Base-by-base conservation (phyloP, 805 yeast genomes). In the Metschnikowia matae region DNA sequence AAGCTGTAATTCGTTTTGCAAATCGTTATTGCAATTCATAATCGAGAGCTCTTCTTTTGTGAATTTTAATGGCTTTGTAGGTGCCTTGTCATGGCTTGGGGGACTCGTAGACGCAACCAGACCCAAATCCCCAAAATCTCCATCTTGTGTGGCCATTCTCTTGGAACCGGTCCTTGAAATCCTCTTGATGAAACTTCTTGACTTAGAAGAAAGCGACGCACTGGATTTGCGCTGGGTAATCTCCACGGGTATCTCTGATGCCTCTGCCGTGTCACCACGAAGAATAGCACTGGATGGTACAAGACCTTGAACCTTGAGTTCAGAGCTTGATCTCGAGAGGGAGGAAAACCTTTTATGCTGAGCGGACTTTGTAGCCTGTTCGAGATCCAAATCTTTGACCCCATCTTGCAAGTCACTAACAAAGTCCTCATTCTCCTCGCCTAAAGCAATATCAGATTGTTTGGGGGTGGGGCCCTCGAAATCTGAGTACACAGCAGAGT, bases 31-130 rank as follows among this genome's bases (percentile, higher is more conserved):
- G 48, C 85, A 81, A 34, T 73, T 79, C 69, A 86, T 72, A 6
- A 85, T 69, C 1, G 83, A 82, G 48, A 83, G 62, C 56, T 86
- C 89, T 20, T 82, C 85, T 37, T 81, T 76, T 1, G 83, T 74
- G 47, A 84, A 77, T 7, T 62, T 63, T 37, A 62, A 54, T 1
- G 59, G 63, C 51, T 51, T 57, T 15, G 13, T 13, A 10, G 36
- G 40, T 32, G 34, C 41, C 14, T 42, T 33, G 29, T 36, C 47
- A 18, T 39, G 56, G 31, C 23, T 52, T 3, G 37, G 13, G 1
- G 50, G 44, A 6, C 48, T 33, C 18, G n/a, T 6, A 39, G 41
- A 39, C 10, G 48, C 38, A 31, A 48, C 36, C 20, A 20, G 35
- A 11, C 35, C 45, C 6, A 32, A n/a, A 5, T n/a, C 15, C 10